phyloP scores from a whole-genome alignment of 2,329 filamentous ascomycete species.

The Aspergillus cejpii region DNA sequence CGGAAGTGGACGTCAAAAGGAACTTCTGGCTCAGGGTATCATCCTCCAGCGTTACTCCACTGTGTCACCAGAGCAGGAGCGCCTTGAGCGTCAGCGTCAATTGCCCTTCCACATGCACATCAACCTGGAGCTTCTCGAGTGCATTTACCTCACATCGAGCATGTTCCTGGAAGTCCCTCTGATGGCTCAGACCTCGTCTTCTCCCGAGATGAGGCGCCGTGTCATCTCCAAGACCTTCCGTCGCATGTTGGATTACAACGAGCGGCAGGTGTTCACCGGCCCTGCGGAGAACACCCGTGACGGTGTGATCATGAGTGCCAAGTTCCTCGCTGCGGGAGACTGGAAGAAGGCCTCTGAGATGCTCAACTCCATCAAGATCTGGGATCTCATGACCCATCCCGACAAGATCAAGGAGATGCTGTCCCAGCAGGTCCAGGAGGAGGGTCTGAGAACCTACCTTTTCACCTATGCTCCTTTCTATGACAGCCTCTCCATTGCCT shows the following conservation, averaged over 20 bases:
- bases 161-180: constrained; percentile 98
- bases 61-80: constrained; percentile 95
- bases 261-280: constrained; percentile 97
- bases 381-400: constrained; percentile 90
- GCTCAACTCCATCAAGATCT: constrained; percentile 98
- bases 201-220: constrained; percentile 93
- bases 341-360: constrained; percentile 96
- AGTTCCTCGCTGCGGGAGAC: constrained; percentile 90
- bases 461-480: constrained; percentile 99
- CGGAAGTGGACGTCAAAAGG: constrained; percentile 94
- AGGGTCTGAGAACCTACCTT: constrained; percentile 94
- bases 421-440: constrained; percentile 95
- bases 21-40: constrained; percentile 92
- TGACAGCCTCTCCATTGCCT: constrained; percentile 83
- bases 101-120: constrained; percentile 99
- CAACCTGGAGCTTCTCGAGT: constrained; percentile 96
- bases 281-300: constrained; percentile 98
- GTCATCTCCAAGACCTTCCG: constrained; percentile 99
- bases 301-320: constrained; percentile 98
- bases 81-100: constrained; percentile 92
- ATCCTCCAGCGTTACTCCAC: constrained; percentile 97
- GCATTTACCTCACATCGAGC: constrained; percentile 96
- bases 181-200: constrained; percentile 91
- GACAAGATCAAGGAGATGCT: constrained; percentile 97
- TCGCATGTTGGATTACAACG: constrained; percentile 98